A percentile compares a stretch with the other conserved stretches of the same genome.
phyloP scores from a whole-genome alignment of 495 filamentous ascomycete genomes.

The Trichoderma parareesei region DNA sequence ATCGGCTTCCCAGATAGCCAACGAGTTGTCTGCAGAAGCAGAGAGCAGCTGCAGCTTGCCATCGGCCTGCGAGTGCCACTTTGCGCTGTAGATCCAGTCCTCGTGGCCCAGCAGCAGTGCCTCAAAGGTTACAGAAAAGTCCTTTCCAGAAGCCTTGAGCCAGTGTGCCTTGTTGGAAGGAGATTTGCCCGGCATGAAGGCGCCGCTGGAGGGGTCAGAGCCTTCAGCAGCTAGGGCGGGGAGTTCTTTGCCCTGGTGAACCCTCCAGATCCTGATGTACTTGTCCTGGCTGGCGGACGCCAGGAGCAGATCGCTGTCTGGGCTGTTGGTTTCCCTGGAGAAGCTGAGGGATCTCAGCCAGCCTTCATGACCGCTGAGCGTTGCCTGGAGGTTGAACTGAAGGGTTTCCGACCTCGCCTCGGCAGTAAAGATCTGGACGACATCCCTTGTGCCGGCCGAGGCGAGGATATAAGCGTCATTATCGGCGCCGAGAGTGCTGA shows the following conservation, averaged over 20 bases:
- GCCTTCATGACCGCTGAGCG: slow-evolving; percentile 83
- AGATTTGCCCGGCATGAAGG: slow-evolving; percentile 51
- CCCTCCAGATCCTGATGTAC: slow-evolving; percentile 89
- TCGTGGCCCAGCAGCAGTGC: slow-evolving; percentile 92
- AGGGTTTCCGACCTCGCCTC: slow-evolving; percentile 23
- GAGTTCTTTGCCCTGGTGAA: slow-evolving; percentile 61
- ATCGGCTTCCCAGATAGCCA: slow-evolving; percentile 88
- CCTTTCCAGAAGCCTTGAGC: slow-evolving; percentile 39
- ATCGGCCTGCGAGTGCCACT: slow-evolving; percentile 53
- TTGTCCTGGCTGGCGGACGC: slow-evolving; percentile 96
- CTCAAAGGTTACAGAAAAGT: slow-evolving; percentile 84
- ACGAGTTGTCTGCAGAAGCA: slow-evolving; percentile 88
- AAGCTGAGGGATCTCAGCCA: slow-evolving; percentile 88
- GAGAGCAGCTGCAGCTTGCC: slow-evolving; percentile 67
- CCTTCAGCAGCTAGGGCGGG: slow-evolving; percentile 38
- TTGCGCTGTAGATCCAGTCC: slow-evolving; percentile 90
- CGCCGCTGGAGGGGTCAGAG: slow-evolving; percentile 34
- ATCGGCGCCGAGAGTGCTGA: slow-evolving; percentile 46
- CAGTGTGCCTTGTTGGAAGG: slow-evolving; percentile 85
- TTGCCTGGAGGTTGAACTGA: slow-evolving; percentile 66
- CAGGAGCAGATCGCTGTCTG: slow-evolving; percentile 61
- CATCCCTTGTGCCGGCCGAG: slow-evolving; percentile 70
- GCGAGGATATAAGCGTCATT: slow-evolving; percentile 58
- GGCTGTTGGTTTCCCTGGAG: slow-evolving; percentile 46
- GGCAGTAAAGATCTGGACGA: slow-evolving; percentile 67